phyloP scores from a whole-genome alignment of 352 stramenopile species.

The Chrysophaeum taylorii region DNA sequence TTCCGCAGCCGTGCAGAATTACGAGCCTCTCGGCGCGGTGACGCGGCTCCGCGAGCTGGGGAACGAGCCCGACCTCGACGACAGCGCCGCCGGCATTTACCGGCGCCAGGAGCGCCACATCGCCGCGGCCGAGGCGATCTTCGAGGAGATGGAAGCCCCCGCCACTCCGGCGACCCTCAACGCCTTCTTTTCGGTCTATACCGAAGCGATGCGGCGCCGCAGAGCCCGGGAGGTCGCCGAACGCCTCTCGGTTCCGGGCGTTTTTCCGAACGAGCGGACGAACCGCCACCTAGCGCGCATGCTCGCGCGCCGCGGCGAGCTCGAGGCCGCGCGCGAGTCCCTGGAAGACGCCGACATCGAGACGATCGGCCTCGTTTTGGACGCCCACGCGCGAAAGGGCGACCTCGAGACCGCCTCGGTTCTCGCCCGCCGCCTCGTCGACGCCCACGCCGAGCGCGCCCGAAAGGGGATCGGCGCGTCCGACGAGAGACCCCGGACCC shows the following conservation, averaged over 20 bases:
- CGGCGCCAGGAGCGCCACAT: neutral
- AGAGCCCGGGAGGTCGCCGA: neutral
- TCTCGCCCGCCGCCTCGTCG: neutral
- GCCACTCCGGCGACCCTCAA: neutral
- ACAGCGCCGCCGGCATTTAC: neutral
- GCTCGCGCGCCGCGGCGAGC: neutral
- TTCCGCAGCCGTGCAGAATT: too few species aligned
- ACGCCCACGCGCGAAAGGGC: neutral
- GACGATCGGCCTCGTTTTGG: neutral
- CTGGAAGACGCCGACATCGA: conserved; percentile 1
- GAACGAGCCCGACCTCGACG: neutral
- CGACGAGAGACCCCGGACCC: neutral
- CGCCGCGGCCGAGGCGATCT: neutral
- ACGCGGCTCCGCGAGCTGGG: neutral
- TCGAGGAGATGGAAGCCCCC: neutral
- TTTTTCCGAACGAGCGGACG: neutral
- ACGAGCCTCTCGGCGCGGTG: too few species aligned
- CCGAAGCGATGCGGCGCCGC: neutral
- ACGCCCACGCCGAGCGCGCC: neutral
- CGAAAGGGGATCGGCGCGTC: neutral
- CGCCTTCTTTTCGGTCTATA: neutral
- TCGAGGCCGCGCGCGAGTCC: neutral
- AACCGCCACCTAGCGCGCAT: neutral
- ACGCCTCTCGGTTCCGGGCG: neutral
- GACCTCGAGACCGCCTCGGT: neutral